Evolutionary conservation across 441 rosid genomes (phyloP), one percentile per base, ranked within the genome.

Genomic region (Pelargonium myrrhifolium): DNA sequence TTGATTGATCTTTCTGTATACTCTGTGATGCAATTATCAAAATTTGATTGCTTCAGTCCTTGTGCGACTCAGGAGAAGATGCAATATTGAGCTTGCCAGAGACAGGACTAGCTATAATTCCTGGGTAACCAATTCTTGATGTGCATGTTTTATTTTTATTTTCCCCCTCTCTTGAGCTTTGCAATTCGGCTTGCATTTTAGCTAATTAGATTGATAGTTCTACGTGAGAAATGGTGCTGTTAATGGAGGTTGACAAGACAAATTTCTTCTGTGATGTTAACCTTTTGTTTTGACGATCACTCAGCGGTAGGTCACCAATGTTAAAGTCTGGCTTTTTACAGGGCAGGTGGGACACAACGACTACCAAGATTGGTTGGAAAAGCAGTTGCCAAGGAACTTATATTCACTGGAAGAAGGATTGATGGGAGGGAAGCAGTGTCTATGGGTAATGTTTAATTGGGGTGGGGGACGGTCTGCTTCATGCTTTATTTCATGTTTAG

Each of bases 81-180:
- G 97, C 99, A 63, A 72, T 80, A 22, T 77, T 93, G 77, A 87
- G 92, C 67, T 84, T 93, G 84, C 97, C 94, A 58, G 98, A 93
- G 85, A 90, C 98, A 62, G 97, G 95, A 75, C 96, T 93, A 5
- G 99, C 95, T 71, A 87, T 93, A 76, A 88, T 89, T 76, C 99
- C 96, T 20, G 97, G 95, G 95, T 53, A 15, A 28, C 12, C n/a
- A 21, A 14, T 39, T 17, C 10, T 55, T 24, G n/a, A 40, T 12
- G 21, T 24, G 40, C 39, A 45, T 9, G 11, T 9, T 14, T 45
- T 14, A 6, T 9, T 9, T 45, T 45, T 9, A 12, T 28, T 28
- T 28, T 28, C 3, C 35, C 2, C 35, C 35, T 28, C 35, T 28
- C 35, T 28, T 28, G 35, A 28, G 35, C 35, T 28, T 28, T 28